Conservation (phyloP, 2,329 filamentous ascomycete species). For the Hansfordia pulvinata region DNA sequence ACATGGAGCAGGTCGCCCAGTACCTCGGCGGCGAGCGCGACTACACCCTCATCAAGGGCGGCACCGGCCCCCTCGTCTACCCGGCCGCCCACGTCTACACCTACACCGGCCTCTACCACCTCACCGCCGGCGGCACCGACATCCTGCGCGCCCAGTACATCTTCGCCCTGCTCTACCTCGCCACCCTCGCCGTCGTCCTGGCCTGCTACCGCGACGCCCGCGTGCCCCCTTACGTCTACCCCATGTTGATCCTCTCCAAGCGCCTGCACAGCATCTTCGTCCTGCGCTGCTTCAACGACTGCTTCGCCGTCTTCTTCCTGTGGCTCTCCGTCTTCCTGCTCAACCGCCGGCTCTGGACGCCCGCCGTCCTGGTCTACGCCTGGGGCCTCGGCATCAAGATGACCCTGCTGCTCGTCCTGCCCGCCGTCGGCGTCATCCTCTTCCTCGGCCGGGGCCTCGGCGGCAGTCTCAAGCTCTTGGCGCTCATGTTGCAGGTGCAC, state of each 20-base stretch:
- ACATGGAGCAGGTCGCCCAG: constrained; percentile 84
- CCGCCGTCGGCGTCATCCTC: constrained; percentile 64
- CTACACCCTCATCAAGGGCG: constrained; percentile 74
- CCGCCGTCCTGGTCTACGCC: constrained; percentile 61
- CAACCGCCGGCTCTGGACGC: constrained; percentile 60
- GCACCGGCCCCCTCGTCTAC: constrained; percentile 88
- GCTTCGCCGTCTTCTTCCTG: constrained; percentile 72
- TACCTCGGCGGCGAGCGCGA: constrained; percentile 76
- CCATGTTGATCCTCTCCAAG: constrained; percentile 78
- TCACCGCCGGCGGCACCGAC: constrained; percentile 65
- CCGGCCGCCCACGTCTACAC: constrained; percentile 89
- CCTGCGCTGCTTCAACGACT: constrained; percentile 90
- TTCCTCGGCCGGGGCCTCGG: constrained; percentile 59
- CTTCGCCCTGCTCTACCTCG: constrained; percentile 70
- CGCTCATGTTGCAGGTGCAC: constrained; percentile 68
- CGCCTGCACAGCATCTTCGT: constrained; percentile 88
- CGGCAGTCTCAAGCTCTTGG: constrained; percentile 52
- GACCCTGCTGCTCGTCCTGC: constrained; percentile 72
- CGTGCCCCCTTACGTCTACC: constrained; percentile 78
- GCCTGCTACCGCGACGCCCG: constrained; percentile 64
- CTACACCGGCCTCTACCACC: constrained; percentile 64
- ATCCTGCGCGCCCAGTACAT: constrained; percentile 72
- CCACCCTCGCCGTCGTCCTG: constrained; percentile 64
- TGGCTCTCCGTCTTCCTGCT: constrained; percentile 71
- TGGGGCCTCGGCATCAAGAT: constrained; percentile 88